phyloP scores from a whole-genome alignment of 2,329 filamentous ascomycete species.

The Arthrobotrys megalospora region DNA sequence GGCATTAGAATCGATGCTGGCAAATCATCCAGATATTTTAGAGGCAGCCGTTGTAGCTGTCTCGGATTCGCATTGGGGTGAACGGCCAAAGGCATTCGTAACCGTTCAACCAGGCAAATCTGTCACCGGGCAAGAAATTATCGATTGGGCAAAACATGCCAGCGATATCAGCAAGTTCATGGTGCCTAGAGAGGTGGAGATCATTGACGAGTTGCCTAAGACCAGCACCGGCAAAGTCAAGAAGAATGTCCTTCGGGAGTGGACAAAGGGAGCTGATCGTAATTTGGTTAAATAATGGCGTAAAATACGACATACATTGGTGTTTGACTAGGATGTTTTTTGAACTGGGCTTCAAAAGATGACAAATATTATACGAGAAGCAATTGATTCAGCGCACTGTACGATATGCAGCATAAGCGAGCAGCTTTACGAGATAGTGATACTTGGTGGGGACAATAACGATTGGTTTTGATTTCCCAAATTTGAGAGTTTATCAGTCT shows the following conservation, averaged over 20 bases:
- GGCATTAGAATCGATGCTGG: constrained; percentile 89
- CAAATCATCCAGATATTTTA: constrained; percentile 87
- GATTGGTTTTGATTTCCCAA: background rate
- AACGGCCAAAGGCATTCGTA: constrained; percentile 93
- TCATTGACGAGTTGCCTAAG: constrained; percentile 92
- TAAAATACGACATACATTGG: background rate
- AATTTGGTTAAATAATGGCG: constrained; percentile 65
- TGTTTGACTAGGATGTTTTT: background rate
- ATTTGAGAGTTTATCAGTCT: constrained; percentile 38
- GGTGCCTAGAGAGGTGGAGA: constrained; percentile 80
- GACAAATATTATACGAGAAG: background rate
- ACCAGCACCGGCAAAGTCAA: constrained; percentile 96
- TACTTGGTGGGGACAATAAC: constrained; percentile 7
- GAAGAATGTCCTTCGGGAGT: constrained; percentile 92
- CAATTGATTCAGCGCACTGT: constrained; percentile 9
- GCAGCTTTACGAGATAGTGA: background rate
- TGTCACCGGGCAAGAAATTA: constrained; percentile 78
- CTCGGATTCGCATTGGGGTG: constrained; percentile 91
- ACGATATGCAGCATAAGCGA: constrained; percentile 23
- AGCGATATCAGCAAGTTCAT: constrained; percentile 91
- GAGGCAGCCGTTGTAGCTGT: constrained; percentile 93
- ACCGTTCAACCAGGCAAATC: constrained; percentile 80
- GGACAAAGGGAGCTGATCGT: constrained; percentile 75
- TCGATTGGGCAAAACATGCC: constrained; percentile 86
- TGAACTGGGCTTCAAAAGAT: constrained; percentile 16